These are phyloP conservation scores for Ilex aquifolium DNA, from an alignment of 257 asterid species.

Conservation along the genomic window DNA sequence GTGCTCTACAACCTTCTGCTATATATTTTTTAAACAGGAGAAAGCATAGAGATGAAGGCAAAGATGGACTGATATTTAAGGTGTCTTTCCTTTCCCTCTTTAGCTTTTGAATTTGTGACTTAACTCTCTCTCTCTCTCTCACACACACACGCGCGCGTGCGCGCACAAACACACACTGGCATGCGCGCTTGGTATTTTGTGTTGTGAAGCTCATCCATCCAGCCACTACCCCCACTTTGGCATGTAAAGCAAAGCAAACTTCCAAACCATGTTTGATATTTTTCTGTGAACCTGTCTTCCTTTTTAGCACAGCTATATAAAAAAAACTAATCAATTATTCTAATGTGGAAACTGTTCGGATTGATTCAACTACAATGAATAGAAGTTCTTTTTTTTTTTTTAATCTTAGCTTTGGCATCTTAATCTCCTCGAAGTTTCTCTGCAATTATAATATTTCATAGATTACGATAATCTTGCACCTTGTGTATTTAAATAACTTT, in stretches of 20 bases:
- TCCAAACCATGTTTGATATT: constrained; percentile 5
- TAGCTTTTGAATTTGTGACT: no score
- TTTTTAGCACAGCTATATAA: no score
- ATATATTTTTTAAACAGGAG: background rate
- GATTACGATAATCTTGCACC: constrained; percentile 1
- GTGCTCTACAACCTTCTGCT: background rate
- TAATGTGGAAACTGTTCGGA: constrained; percentile 25
- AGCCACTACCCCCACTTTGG: constrained; percentile 12
- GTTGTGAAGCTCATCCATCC: constrained; percentile 1
- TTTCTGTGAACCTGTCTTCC: constrained; percentile 18
- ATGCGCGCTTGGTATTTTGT: no score
- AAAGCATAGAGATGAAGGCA: no score
- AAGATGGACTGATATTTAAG: no score
- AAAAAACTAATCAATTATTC: no score
- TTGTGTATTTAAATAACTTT: constrained; percentile 14
- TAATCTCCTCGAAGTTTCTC: constrained; percentile 36
- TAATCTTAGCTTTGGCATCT: constrained; percentile 25
- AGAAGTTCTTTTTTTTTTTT: constrained; percentile 24
- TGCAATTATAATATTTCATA: constrained; percentile 1
- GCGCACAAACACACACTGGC: no score
- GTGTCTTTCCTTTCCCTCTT: no score
- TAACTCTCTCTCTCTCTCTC: no score
- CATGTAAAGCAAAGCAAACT: background rate
- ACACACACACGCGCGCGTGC: no score
- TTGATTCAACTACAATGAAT: constrained; percentile 21